Base-by-base conservation (phyloP, 805 yeast species). In the Saccharomycopsis microspora region DNA sequence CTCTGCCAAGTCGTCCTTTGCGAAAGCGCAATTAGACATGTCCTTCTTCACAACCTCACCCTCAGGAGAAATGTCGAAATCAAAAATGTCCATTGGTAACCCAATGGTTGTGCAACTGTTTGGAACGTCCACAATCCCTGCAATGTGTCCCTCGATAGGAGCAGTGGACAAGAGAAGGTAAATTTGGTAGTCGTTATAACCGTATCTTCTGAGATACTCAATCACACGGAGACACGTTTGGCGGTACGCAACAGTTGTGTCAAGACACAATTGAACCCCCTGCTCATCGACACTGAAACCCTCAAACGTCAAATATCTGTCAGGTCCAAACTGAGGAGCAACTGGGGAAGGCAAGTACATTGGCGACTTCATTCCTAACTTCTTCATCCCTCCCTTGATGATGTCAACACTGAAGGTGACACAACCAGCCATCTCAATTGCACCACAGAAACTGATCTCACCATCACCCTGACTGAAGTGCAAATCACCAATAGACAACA, bases 391-490 rank as follows among this genome's bases (percentile, higher is more conserved):
- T 48, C 60, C 59, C 49, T 70, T 70, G 49, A 72, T 62, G 40
- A 72, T 59, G 2, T 63, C 54, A 39, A 67, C 63, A 50, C 68
- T 63, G 51, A 73, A 54, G 5, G 76, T 71, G 51, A 72, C 65
- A 42, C 63, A 58, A 6, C 77, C 77, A 11, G 73, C 64, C 76
- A 71, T 72, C 55, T 72, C 77, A 55, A 72, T 72, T 9, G 75
- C 78, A 32, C 78, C 78, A 56, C 78, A 72, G 55, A 73, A 72
- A 6, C 76, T 67, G 43, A 72, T 70, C 52, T 72, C 77, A 10
- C 77, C 78, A 54, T 72, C 77, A 11, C 77, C 78, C 57, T 72
- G 76, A 30, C 73, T 66, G 58, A 73, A 72, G 55, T 72, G 78
- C 36, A 72, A 55, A 53, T 72, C 78, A 4, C 77, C 78, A 37